Conservation (phyloP, 148 eudicot genomes). For the Fallopia convolvulus region DNA sequence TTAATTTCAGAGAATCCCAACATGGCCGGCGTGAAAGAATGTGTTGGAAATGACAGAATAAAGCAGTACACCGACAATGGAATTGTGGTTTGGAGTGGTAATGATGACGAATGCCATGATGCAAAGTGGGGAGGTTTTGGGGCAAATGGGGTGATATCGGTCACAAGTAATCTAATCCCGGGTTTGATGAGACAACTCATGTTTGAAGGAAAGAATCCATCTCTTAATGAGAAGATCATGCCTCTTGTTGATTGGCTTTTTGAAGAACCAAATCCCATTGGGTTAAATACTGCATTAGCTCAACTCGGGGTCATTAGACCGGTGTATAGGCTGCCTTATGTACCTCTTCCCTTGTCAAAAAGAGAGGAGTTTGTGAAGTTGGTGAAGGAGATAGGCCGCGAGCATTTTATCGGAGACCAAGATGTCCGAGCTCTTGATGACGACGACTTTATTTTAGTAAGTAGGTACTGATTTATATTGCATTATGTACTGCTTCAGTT, state of each 20-base stretch:
- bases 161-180: constrained; percentile 72
- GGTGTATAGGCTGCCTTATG: constrained; percentile 71
- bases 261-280: constrained; percentile 76
- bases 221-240: constrained; percentile 46
- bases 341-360: constrained; percentile 57
- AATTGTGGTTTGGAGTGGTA: constrained; percentile 77
- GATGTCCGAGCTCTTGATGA: constrained; percentile 66
- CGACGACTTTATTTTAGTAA: constrained; percentile 57
- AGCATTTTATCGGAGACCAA: constrained; percentile 60
- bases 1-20: constrained; percentile 36
- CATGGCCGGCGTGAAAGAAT: constrained; percentile 77
- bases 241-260: constrained; percentile 78
- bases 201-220: constrained; percentile 58
- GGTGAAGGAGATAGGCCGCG: constrained; percentile 68
- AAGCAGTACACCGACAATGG: constrained; percentile 47
- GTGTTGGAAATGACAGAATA: constrained; percentile 65
- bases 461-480: constrained; percentile 39
- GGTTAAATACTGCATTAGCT: constrained; percentile 71
- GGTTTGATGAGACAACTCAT: constrained; percentile 59
- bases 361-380: constrained; percentile 67
- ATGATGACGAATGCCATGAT: constrained; percentile 81
- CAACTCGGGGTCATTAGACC: constrained; percentile 84
- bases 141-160: constrained; percentile 74
- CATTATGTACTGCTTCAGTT: not conserved
- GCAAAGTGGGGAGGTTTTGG: constrained; percentile 65